Conservation (phyloP, 352 stramenopile species). For the Elongisporangium senticosum region DNA sequence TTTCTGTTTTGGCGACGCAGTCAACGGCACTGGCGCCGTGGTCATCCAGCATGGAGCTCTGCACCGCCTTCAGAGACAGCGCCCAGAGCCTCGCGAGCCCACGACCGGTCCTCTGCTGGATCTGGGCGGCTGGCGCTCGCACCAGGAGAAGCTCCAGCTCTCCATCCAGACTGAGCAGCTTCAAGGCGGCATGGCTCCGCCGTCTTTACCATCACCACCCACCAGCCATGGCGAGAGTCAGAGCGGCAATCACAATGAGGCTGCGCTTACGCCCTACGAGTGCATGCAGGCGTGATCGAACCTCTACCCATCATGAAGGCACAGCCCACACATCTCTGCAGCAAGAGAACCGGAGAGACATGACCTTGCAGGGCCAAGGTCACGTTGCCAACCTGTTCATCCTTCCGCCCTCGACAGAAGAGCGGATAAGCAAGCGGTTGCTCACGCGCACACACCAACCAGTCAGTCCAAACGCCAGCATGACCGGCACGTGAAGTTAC, state of each 20-base stretch:
- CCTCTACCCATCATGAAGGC: not conserved
- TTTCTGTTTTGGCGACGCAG: not conserved
- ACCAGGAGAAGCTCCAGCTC: slow-evolving; percentile 34
- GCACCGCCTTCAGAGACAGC: slow-evolving; percentile 1
- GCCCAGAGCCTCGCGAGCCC: slow-evolving; percentile 5
- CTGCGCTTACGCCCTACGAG: not conserved
- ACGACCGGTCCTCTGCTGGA: slow-evolving; percentile 22
- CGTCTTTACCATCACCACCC: not conserved
- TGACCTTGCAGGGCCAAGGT: not conserved
- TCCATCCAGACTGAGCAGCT: slow-evolving; percentile 21
- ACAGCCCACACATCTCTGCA: not conserved
- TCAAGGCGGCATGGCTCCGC: not conserved
- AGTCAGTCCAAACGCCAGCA: not conserved
- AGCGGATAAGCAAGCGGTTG: not conserved
- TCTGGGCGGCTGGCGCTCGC: slow-evolving; percentile 40
- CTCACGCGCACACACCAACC: not conserved
- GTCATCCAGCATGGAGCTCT: not conserved
- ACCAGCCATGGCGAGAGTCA: not conserved
- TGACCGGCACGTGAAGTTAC: not conserved
- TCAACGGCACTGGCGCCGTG: not conserved
- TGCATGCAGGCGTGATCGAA: not conserved
- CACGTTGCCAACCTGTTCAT: not conserved
- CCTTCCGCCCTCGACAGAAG: not conserved
- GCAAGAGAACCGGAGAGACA: not conserved
- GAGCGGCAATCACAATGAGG: not conserved